Conservation (phyloP, 805 yeast species). For the Starmerella floris region DNA sequence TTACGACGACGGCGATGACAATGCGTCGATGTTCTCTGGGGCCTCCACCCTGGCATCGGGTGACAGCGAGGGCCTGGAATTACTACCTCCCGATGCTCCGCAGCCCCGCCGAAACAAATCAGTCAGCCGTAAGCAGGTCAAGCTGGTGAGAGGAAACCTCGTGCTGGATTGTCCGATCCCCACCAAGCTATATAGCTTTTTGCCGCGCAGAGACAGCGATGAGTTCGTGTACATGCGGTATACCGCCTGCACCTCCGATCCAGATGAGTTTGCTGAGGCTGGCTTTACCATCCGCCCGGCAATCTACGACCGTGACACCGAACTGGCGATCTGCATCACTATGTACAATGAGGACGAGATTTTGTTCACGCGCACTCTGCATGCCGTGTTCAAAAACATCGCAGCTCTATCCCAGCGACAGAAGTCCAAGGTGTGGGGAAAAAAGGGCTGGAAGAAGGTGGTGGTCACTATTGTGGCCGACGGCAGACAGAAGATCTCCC, state of each 20-base stretch:
- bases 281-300: slow-evolving; percentile 83
- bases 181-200: slow-evolving; percentile 64
- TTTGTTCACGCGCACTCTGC: slow-evolving; percentile 83
- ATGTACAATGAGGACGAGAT: slow-evolving; percentile 95
- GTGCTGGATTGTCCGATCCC: slow-evolving; percentile 93
- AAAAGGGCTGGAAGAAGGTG: slow-evolving; percentile 91
- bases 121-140: slow-evolving; percentile 56
- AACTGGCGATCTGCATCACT: slow-evolving; percentile 80
- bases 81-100: slow-evolving; percentile 17
- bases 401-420: slow-evolving; percentile 73
- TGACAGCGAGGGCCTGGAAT: slow-evolving; percentile 6
- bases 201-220: slow-evolving; percentile 78
- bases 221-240: slow-evolving; percentile 94
- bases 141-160: slow-evolving; percentile 66
- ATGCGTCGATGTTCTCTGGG: slow-evolving; percentile 5
- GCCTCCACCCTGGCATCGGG: slow-evolving; percentile 8
- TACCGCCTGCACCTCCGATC: slow-evolving; percentile 90
- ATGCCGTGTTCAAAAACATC: slow-evolving; percentile 84
- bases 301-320: slow-evolving; percentile 68
- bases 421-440: slow-evolving; percentile 85
- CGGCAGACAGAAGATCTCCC: slow-evolving; percentile 80
- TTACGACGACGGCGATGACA: slow-evolving; percentile 10
- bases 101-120: slow-evolving; percentile 56
- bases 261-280: slow-evolving; percentile 63
- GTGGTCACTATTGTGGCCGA: slow-evolving; percentile 86